Base-by-base conservation (phyloP, 257 asterid genomes). In the Eustoma russellianum region DNA sequence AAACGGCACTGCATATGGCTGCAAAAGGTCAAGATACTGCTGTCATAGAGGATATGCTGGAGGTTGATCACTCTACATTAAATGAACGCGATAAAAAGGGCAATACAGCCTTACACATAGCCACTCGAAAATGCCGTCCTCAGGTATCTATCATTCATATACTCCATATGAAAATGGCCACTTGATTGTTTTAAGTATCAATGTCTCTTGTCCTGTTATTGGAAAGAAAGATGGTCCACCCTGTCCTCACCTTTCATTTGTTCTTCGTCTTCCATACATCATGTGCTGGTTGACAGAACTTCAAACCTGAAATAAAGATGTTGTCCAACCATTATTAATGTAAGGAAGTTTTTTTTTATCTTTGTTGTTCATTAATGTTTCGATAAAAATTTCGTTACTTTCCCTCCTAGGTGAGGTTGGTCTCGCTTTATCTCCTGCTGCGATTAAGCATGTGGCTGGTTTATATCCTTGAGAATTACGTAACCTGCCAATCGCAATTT, bases 1-100 rank as follows among this genome's bases (percentile, higher is more conserved):
- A 92, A 76, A 92, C 99, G 5, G 97, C 99, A 16, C 75, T 92
- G 62, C 99, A 92, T 65, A 92, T 92, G 99, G 99, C 99, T 60
- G 99, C 82, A 28, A 92, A 92, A 66, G 99, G 99, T 69, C 94
- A 92, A 61, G 80, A 83, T 59, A 53, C 81, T 48, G 52, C 63
- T 9, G 97, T 88, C 19, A 82, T 92, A 9, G 95, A 88, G 57
- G 94, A 88, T 56, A 61, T 92, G 53, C 61, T 92, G 61, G 93
- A 85, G 71, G 82, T 82, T 45, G 95, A 88, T 75, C 74, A 64
- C 59, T 73, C 91, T 1, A 76, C 88, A 63, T 60, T 92, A 33
- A 92, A 88, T 50, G 94, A 79, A 53, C 83, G 94, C 14, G 99
- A 92, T 72, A 92, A 79, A 72, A 92, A 85, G 82, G 99, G 95